Evolutionary conservation across 108 stramenopile genomes (phyloP), one percentile per base, ranked within the genome.

Genomic region (Conticribra weissflogii): DNA sequence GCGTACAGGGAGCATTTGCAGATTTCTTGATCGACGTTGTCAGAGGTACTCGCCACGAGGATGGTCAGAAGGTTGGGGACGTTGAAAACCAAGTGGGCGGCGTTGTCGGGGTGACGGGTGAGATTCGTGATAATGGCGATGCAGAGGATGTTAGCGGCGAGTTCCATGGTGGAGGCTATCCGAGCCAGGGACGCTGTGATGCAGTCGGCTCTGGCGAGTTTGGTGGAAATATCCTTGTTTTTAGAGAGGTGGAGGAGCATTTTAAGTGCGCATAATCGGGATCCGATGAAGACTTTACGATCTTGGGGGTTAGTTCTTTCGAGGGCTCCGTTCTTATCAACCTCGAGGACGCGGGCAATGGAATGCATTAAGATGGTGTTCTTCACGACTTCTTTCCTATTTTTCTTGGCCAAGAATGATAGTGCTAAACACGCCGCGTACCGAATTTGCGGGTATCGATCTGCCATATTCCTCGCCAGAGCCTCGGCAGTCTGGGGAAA

Each of bases 81-180:
- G 4, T 63, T 63, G 54, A 56, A 57, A 19, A 79, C 60, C 33
- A 79, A 54, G 51, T 79, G 60, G 59, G 54, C 31, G 17, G 50
- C 45, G 49, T 79, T 79, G 17, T 79, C 78, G 2, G 73, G 68
- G 50, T 75, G 72, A 25, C 78, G 66, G 1, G 78, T 63, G 47
- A 79, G 57, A 68, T 79, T 79, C 31, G 78, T 74, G 31, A 79
- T 59, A 9, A 59, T 79, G 3, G 78, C 78, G 18, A 75, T 68
- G 36, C 73, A 79, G 14, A 79, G 32, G 31, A 79, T 74, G 29
- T 79, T 79, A 24, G 72, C 78, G 1, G 72, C 73, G 22, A 62
- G 36, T 58, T 74, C 68, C 73, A 79, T 79, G 18, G 54, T 68
- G 51, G 52, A 60, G 48, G 73, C 72, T 18, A 79, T 50, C 22